Percentiles rank a stretch among this genome's conserved stretches.
These are phyloP conservation scores for Fusarium mangiferae DNA, from an alignment of 2,329 filamentous ascomycete species.

Conservation along the genomic window DNA sequence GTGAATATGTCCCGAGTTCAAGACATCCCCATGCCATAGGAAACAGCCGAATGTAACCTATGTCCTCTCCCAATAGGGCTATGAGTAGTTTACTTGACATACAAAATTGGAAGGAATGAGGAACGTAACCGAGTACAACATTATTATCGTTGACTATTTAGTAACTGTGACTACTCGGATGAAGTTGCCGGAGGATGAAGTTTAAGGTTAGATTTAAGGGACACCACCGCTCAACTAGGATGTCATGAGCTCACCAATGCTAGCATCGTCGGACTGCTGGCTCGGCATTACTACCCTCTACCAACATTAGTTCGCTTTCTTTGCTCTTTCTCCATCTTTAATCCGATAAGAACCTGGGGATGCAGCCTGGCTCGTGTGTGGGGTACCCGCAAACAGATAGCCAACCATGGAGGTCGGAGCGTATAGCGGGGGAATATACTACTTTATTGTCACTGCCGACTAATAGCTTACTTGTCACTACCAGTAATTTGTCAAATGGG, in stretches of 20 bases:
- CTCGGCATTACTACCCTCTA: neutral
- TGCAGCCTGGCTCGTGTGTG: neutral
- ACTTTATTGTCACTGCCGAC: neutral
- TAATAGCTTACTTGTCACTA: too few species aligned
- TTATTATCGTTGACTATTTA: too few species aligned
- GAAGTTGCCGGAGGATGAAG: too few species aligned
- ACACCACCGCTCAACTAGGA: too few species aligned
- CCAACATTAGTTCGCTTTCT: neutral
- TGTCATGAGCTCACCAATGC: rapidly evolving
- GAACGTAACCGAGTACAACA: neutral
- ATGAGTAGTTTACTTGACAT: rapidly evolving
- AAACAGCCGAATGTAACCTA: neutral
- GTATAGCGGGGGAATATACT: neutral
- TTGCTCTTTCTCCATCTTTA: neutral
- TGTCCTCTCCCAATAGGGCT: rapidly evolving
- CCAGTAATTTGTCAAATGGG: rapidly evolving
- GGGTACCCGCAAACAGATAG: neutral
- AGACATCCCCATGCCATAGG: neutral
- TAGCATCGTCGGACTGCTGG: rapidly evolving
- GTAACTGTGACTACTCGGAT: rapidly evolving
- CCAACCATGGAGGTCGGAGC: neutral
- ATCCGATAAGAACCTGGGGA: neutral
- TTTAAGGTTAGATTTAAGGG: neutral
- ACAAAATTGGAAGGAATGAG: neutral
- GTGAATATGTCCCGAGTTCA: neutral